Evolutionary conservation across 2,329 filamentous ascomycete genomes (phyloP).

Genomic region (Trichoderma hamatum): DNA sequence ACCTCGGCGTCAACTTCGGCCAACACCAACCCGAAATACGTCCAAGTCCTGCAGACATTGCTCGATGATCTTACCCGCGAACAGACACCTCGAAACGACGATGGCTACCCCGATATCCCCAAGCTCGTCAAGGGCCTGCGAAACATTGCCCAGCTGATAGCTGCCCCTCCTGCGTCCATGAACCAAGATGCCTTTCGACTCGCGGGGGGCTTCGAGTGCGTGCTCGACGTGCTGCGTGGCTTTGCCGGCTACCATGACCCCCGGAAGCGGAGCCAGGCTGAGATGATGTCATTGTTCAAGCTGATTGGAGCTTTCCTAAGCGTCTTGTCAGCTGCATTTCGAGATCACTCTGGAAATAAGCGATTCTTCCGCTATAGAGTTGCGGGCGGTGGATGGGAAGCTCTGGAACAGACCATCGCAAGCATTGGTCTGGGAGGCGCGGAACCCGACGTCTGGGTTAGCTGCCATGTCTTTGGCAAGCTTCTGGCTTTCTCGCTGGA

Average conservation of each 20-base stretch:
- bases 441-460: conserved; percentile 69
- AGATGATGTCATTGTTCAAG: conserved; percentile 67
- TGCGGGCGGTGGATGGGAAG: conserved; percentile 76
- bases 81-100: conserved; percentile 38
- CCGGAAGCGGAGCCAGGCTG: conserved; percentile 60
- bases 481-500: conserved; percentile 80
- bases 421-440: conserved; percentile 66
- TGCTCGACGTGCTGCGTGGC: conserved; percentile 69
- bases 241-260: conserved; percentile 78
- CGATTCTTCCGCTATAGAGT: conserved; percentile 81
- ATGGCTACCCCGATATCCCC: conserved; percentile 53
- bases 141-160: conserved; percentile 66
- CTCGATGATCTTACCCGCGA: conserved; percentile 51
- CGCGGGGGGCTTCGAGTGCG: conserved; percentile 73
- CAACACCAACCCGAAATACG: conserved; percentile 57
- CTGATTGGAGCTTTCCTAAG: conserved; percentile 72
- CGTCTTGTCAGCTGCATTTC: conserved; percentile 74
- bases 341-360: conserved; percentile 80
- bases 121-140: conserved; percentile 60
- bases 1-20: conserved; percentile 62
- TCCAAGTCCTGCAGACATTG: conserved; percentile 59
- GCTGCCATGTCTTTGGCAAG: conserved; percentile 77
- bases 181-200: conserved; percentile 82
- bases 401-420: conserved; percentile 71
- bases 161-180: conserved; percentile 51